Conservation (phyloP, 2,329 filamentous ascomycete genomes). For the Helotiales sp. region DNA sequence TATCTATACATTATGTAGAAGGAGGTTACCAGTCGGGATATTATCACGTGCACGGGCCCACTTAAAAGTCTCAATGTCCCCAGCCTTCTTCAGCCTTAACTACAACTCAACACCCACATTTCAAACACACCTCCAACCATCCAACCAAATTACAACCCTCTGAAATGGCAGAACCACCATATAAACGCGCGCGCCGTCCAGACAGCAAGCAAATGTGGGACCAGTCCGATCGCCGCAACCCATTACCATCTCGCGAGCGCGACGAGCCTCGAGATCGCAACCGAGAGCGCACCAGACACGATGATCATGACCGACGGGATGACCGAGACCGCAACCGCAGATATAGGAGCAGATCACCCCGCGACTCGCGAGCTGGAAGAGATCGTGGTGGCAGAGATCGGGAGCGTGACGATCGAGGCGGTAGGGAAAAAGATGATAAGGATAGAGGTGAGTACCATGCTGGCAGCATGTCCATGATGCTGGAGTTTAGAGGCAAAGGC, state of each 20-base stretch:
- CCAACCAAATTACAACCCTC: background rate
- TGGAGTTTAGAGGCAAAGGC: constrained; percentile 9
- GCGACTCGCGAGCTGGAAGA: constrained; percentile 28
- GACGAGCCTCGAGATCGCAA: constrained; percentile 35
- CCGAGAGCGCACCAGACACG: constrained; percentile 30
- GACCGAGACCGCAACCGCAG: constrained; percentile 38
- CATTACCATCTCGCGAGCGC: constrained; percentile 33
- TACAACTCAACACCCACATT: background rate
- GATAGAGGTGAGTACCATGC: constrained; percentile 17
- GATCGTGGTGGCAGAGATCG: constrained; percentile 27
- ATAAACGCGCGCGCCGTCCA: constrained; percentile 48
- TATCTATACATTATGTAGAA: no score
- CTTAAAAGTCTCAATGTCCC: background rate
- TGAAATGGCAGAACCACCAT: constrained; percentile 52
- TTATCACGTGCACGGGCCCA: background rate
- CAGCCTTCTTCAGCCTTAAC: background rate
- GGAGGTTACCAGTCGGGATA: no score
- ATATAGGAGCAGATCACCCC: constrained; percentile 34
- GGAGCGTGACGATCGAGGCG: constrained; percentile 20
- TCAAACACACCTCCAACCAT: background rate
- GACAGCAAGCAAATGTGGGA: constrained; percentile 66
- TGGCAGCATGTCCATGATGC: background rate
- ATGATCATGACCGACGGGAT: constrained; percentile 34
- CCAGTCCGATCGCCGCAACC: constrained; percentile 40
- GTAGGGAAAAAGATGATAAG: constrained; percentile 17